Conservation (phyloP, 108 stramenopile genomes). For the Schizochytrium sp. region DNA sequence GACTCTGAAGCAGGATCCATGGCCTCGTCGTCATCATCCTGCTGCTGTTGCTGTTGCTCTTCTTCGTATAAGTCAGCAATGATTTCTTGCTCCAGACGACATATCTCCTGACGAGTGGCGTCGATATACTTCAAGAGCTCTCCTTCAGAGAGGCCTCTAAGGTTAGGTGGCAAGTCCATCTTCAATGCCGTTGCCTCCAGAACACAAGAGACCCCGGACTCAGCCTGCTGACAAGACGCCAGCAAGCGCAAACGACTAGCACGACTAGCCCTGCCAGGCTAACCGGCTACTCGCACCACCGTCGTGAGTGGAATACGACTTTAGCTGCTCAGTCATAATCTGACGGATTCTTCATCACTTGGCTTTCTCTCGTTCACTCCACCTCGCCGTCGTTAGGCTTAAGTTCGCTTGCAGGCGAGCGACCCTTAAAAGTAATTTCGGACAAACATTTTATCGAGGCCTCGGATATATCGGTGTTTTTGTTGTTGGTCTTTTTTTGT, state of each 20-base stretch:
- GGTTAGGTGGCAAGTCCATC: slow-evolving; percentile 37
- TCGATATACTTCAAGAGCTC: slow-evolving; percentile 33
- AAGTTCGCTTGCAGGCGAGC: no score
- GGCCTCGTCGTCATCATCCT: background rate
- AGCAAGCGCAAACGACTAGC: background rate
- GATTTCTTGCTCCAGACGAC: slow-evolving; percentile 7
- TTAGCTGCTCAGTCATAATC: no score
- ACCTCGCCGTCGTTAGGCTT: no score
- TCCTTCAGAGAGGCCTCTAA: background rate
- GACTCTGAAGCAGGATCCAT: background rate
- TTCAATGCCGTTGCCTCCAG: background rate
- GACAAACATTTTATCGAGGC: no score
- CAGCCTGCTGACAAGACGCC: background rate
- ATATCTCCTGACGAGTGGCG: background rate
- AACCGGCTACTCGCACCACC: no score
- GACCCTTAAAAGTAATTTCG: no score
- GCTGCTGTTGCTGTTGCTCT: background rate
- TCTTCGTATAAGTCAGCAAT: background rate
- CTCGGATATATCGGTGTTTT: no score
- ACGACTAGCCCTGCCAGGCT: no score
- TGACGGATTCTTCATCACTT: no score
- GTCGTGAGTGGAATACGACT: no score
- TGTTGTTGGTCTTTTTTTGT: no score
- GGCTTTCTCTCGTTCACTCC: no score
- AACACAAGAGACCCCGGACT: background rate